phyloP scores from a whole-genome alignment of 306 rosid genomes.

The Leucaena leucocephala region DNA sequence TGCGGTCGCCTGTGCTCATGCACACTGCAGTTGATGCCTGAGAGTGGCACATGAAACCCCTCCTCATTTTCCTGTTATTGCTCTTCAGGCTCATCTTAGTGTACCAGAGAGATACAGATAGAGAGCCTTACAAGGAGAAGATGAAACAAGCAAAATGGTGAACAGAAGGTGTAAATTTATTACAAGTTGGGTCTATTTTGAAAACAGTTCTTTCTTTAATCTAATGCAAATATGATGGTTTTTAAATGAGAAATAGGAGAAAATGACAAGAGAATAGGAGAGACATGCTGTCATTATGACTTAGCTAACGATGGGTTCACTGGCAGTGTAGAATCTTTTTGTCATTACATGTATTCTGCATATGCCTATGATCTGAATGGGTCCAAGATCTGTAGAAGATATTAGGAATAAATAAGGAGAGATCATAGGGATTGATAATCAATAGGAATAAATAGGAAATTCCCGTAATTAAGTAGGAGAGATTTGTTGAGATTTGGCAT shows the following conservation, averaged over 20 bases:
- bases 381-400: no score
- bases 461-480: no score
- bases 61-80: slow-evolving; percentile 42
- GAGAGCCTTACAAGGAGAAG: not conserved
- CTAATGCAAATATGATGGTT: slow-evolving; percentile 23
- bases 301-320: slow-evolving; percentile 47
- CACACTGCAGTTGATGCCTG: slow-evolving; percentile 76
- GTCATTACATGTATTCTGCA: slow-evolving; percentile 39
- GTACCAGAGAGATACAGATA: slow-evolving; percentile 18
- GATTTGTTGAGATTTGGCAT: no score
- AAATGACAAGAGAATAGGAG: slow-evolving; percentile 33
- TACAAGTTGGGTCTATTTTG: not conserved
- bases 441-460: no score
- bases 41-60: slow-evolving; percentile 81
- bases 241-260: slow-evolving; percentile 30
- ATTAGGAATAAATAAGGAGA: no score
- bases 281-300: slow-evolving; percentile 57
- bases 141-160: slow-evolving; percentile 12
- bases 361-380: slow-evolving; percentile 40
- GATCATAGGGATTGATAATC: no score
- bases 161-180: not conserved
- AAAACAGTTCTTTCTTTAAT: slow-evolving; percentile 3
- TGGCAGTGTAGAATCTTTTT: slow-evolving; percentile 31
- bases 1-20: slow-evolving; percentile 54
- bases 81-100: slow-evolving; percentile 46